Evolutionary conservation across 495 filamentous ascomycete genomes (phyloP).

Genomic region (Pseudoneurospora amorphoporcata): DNA sequence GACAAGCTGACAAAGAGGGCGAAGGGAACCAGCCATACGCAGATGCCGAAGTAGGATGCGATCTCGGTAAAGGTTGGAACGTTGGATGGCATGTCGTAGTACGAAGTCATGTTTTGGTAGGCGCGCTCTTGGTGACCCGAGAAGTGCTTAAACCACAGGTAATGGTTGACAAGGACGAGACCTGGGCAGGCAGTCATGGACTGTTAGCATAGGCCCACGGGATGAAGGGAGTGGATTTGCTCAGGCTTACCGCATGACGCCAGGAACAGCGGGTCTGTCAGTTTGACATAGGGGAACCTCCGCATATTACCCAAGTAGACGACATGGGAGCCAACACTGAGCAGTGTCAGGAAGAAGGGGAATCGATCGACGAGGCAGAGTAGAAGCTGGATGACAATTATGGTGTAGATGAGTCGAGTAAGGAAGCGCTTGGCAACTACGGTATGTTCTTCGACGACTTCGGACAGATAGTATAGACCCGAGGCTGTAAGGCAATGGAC

Average conservation of each 20-base stretch:
- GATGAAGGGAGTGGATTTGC: constrained; percentile 9
- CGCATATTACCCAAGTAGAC: constrained; percentile 86
- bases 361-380: constrained; percentile 77
- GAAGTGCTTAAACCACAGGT: constrained; percentile 93
- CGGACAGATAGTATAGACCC: constrained; percentile 95
- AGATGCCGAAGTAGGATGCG: constrained; percentile 90
- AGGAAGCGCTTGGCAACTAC: constrained; percentile 81
- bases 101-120: constrained; percentile 37
- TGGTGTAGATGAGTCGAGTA: constrained; percentile 70
- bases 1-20: constrained; percentile 87
- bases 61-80: constrained; percentile 89
- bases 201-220: constrained; percentile 7
- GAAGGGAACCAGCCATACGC: constrained; percentile 94
- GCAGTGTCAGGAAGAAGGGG: constrained; percentile 57
- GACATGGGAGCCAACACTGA: constrained; percentile 73
- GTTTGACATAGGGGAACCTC: constrained; percentile 77
- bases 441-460: constrained; percentile 95
- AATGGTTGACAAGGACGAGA: constrained; percentile 86
- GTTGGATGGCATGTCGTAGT: constrained; percentile 46
- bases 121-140: constrained; percentile 47
- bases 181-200: constrained; percentile 27
- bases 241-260: constrained; percentile 55
- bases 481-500: constrained; percentile 49
- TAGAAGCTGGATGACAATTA: constrained; percentile 65
- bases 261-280: constrained; percentile 82